Evolutionary conservation across 2,329 filamentous ascomycete species (phyloP).

Genomic region (Ambrosiella beaveri): DNA sequence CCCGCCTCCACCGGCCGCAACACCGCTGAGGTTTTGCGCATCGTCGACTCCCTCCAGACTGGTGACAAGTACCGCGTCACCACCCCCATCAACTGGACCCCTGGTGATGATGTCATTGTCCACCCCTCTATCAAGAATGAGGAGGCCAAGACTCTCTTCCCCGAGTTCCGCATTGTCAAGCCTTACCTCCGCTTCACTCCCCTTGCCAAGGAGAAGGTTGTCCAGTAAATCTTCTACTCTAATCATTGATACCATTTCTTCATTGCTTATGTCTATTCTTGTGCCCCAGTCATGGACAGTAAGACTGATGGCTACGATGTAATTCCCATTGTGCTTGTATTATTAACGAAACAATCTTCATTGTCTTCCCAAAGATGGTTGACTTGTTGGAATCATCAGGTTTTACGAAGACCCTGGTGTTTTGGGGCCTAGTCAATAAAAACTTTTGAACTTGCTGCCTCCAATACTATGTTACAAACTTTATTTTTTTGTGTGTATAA

Average conservation of each 20-base stretch:
- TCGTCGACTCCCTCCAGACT: slow-evolving; percentile 62
- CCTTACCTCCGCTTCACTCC: slow-evolving; percentile 59
- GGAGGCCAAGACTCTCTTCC: slow-evolving; percentile 77
- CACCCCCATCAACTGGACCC: slow-evolving; percentile 80
- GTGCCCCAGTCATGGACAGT: background rate
- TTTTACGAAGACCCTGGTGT: slow-evolving; percentile 16
- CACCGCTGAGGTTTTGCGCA: slow-evolving; percentile 60
- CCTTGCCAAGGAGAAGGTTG: slow-evolving; percentile 37
- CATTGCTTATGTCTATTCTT: background rate
- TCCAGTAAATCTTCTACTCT: slow-evolving; percentile 16
- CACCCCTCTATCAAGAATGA: slow-evolving; percentile 67
- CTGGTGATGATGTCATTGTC: slow-evolving; percentile 83
- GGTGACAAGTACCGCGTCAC: slow-evolving; percentile 79
- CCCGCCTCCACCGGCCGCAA: slow-evolving; percentile 80
- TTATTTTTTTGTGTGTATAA: no score
- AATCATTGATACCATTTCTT: slow-evolving; percentile 1
- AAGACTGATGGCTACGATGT: background rate
- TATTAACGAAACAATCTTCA: background rate
- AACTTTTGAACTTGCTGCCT: no score
- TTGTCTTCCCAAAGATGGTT: background rate
- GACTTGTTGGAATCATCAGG: background rate
- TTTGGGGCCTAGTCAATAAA: slow-evolving; percentile 15
- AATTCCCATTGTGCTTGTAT: background rate
- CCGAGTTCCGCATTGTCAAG: slow-evolving; percentile 52
- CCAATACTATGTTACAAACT: no score